Evolutionary conservation across 345 rosid genomes (phyloP).

Genomic region (Carallia pectinifolia): DNA sequence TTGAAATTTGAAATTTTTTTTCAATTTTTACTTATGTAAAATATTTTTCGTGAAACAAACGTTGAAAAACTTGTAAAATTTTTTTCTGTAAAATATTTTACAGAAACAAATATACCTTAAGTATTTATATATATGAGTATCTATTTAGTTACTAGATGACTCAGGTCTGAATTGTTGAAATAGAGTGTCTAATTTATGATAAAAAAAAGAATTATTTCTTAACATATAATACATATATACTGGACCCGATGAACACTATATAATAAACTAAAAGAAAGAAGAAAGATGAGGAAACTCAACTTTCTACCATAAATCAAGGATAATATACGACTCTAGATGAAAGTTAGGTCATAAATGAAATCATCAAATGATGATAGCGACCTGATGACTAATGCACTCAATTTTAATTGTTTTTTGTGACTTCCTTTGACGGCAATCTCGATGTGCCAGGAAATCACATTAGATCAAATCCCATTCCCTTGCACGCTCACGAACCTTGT

Average conservation of each 20-base stretch:
- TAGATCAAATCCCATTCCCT: slow-evolving; percentile 3
- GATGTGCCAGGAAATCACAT: slow-evolving; percentile 7
- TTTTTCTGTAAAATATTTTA: too few species aligned
- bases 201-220: too few species aligned
- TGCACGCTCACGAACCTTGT: neutral
- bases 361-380: slow-evolving; percentile 6
- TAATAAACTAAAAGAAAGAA: neutral
- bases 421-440: slow-evolving; percentile 21
- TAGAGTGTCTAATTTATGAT: too few species aligned
- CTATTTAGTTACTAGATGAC: too few species aligned
- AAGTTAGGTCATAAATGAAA: neutral
- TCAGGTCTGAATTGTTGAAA: too few species aligned
- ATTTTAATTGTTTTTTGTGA: neutral
- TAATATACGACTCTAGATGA: neutral
- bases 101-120: too few species aligned
- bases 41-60: too few species aligned
- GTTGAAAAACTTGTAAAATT: too few species aligned
- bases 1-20: too few species aligned
- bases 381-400: neutral
- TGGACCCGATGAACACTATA: neutral
- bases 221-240: too few species aligned
- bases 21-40: too few species aligned
- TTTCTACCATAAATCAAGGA: neutral
- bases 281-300: neutral
- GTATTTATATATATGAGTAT: too few species aligned